Conservation (phyloP, 2,329 filamentous ascomycete genomes). For the Fusarium chaquense region DNA sequence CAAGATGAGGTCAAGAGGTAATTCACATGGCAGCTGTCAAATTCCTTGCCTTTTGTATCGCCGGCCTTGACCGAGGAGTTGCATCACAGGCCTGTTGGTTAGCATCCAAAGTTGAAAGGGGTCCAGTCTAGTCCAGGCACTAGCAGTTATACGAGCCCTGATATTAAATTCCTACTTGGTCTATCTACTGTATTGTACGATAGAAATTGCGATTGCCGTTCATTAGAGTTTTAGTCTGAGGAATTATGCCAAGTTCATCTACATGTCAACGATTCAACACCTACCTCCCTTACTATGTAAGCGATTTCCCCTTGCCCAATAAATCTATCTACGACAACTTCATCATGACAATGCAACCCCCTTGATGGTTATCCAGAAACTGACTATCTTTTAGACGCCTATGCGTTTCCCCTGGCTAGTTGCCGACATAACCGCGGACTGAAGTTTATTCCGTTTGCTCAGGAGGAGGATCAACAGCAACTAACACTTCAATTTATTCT, state of each 20-base stretch:
- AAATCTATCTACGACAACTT: background rate
- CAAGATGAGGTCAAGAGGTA: conserved; percentile 6
- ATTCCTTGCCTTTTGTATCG: background rate
- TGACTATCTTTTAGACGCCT: conserved; percentile 2
- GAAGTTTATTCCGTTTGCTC: conserved; percentile 17
- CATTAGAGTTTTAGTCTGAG: background rate
- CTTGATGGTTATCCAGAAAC: conserved; percentile 7
- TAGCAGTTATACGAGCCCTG: conserved; percentile 10
- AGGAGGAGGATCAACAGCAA: conserved; percentile 19
- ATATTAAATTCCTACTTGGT: background rate
- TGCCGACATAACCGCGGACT: conserved; percentile 30
- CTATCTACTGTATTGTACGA: background rate
- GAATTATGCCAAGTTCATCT: conserved; percentile 14
- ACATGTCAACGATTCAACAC: background rate
- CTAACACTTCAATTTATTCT: background rate
- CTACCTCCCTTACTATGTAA: background rate
- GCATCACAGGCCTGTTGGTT: background rate
- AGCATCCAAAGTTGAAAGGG: background rate
- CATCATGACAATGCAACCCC: background rate
- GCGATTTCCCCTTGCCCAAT: background rate
- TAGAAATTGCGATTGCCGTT: conserved; percentile 6
- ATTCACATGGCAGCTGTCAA: conserved; percentile 24
- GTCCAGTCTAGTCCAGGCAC: background rate
- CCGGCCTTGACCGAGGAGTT: conserved; percentile 13
- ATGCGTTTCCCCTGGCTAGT: conserved; percentile 12